phyloP scores from a whole-genome alignment of 352 stramenopile genomes.

The Phytopythium litorale region DNA sequence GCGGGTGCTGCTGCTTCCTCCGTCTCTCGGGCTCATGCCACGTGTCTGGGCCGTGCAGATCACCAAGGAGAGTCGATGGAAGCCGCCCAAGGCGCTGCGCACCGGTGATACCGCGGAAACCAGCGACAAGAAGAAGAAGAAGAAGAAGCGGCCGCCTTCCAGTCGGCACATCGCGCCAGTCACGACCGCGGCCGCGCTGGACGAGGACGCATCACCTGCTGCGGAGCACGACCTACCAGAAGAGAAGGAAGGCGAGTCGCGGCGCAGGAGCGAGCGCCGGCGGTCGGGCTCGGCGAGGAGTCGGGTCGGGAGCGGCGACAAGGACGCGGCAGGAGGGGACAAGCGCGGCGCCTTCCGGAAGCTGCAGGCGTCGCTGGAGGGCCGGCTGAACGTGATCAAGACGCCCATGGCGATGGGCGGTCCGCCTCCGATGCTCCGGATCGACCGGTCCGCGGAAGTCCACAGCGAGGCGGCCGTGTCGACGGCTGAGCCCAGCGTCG shows the following conservation, averaged over 20 bases:
- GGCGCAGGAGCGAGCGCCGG: constrained; percentile 4
- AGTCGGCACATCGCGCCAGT: not conserved
- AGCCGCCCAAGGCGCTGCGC: constrained; percentile 27
- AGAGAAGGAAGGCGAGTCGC: constrained; percentile 9
- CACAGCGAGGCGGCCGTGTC: constrained; percentile 6
- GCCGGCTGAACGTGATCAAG: constrained; percentile 20
- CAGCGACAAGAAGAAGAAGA: constrained; percentile 6
- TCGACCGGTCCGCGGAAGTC: constrained; percentile 14
- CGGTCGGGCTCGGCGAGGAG: constrained; percentile 6
- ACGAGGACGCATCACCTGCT: constrained; percentile 5
- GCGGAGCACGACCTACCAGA: constrained; percentile 3
- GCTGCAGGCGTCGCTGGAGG: constrained; percentile 57
- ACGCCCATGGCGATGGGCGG: constrained; percentile 16
- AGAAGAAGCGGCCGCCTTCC: constrained; percentile 7
- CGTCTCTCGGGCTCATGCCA: not conserved
- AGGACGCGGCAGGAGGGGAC: not conserved
- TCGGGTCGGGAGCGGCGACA: not conserved
- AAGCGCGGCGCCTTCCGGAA: constrained; percentile 41
- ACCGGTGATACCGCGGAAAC: not conserved
- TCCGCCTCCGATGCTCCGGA: constrained; percentile 26
- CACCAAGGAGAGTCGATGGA: constrained; percentile 64
- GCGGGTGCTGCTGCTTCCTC: not conserved
- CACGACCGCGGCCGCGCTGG: not conserved
- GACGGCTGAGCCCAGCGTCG: constrained; percentile 6
- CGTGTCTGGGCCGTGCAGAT: constrained; percentile 11